Evolutionary conservation across 345 rosid genomes (phyloP).

Genomic region (Dipteronia dyeriana): DNA sequence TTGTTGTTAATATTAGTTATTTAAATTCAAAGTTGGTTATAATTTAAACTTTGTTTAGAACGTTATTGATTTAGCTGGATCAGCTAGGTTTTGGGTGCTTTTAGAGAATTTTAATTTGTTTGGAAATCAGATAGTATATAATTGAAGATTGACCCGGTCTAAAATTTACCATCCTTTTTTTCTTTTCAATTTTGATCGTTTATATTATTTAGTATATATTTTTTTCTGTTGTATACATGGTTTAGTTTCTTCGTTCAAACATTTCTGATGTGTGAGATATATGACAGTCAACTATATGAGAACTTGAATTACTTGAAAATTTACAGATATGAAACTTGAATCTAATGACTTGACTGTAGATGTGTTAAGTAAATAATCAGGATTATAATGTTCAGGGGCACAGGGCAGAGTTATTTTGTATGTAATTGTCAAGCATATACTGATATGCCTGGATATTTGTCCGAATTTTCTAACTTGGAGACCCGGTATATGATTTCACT

Average conservation of each 20-base stretch:
- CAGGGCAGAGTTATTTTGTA: neutral
- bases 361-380: neutral
- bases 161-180: neutral
- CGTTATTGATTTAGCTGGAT: slow-evolving; percentile 1
- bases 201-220: neutral
- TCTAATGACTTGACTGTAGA: neutral
- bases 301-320: neutral
- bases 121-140: neutral
- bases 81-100: slow-evolving; percentile 3
- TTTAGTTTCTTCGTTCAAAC: neutral
- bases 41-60: neutral
- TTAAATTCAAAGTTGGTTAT: neutral
- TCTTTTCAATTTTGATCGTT: neutral
- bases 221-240: neutral
- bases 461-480: neutral
- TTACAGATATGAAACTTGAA: neutral
- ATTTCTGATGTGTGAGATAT: neutral
- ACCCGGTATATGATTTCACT: neutral
- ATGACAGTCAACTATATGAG: neutral
- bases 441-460: neutral
- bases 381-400: neutral
- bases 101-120: neutral
- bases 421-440: neutral
- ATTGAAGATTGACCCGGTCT: neutral
- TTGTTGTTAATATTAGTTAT: neutral